Conservation (phyloP, 1,139 yeast species). For the Kodamaea derodonti region DNA sequence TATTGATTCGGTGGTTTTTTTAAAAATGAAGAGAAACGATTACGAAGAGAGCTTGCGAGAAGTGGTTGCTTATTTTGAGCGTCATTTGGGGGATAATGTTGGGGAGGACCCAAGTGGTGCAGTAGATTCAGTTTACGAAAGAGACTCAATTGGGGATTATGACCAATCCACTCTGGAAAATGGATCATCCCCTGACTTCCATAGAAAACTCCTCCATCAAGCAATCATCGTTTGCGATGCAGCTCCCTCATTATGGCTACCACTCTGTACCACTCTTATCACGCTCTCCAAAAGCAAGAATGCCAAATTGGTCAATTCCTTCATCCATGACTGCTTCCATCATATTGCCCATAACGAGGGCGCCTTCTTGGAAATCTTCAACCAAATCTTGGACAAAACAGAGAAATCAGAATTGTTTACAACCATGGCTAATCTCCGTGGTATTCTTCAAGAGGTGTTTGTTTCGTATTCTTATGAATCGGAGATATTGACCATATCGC, state of each 20-base stretch:
- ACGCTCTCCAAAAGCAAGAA: background rate
- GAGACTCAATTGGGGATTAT: background rate
- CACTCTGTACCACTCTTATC: constrained; percentile 2
- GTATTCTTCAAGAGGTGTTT: constrained; percentile 59
- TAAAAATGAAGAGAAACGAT: constrained; percentile 4
- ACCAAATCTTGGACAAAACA: constrained; percentile 42
- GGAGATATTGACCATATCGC: constrained; percentile 50
- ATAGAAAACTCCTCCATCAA: constrained; percentile 17
- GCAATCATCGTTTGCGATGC: constrained; percentile 36
- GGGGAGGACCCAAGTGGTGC: background rate
- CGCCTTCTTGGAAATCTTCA: constrained; percentile 49
- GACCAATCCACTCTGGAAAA: background rate
- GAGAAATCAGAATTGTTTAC: constrained; percentile 8
- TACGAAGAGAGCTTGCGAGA: constrained; percentile 23
- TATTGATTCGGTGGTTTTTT: constrained; percentile 5
- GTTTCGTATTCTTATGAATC: constrained; percentile 63
- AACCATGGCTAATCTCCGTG: constrained; percentile 50
- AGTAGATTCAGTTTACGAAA: background rate
- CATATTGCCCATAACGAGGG: constrained; percentile 29
- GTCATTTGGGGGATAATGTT: background rate
- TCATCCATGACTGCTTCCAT: constrained; percentile 52
- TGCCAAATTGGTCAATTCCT: constrained; percentile 28
- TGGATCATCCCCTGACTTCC: constrained; percentile 1
- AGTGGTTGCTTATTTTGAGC: constrained; percentile 27
- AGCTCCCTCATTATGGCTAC: constrained; percentile 34